Percentiles rank a stretch among this genome's conserved stretches.
phyloP scores from a whole-genome alignment of 768 basidiomycete genomes.

The button mushroom (Agaricus bisporus) region DNA sequence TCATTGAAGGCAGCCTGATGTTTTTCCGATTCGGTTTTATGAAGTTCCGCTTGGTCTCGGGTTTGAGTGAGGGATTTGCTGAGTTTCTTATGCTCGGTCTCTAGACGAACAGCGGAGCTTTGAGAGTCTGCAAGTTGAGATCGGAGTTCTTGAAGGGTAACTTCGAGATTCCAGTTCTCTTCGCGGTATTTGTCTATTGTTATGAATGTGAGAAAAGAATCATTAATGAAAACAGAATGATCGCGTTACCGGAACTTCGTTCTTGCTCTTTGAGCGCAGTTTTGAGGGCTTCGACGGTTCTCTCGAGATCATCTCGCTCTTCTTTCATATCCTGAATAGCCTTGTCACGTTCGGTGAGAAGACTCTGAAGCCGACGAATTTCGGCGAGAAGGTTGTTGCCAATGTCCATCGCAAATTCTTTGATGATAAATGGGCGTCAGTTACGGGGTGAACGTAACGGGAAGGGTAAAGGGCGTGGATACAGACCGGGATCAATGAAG shows the following conservation, averaged over 20 bases:
- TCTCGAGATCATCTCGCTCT: slow-evolving; percentile 86
- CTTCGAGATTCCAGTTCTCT: slow-evolving; percentile 99
- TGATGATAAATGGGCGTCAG: slow-evolving; percentile 10
- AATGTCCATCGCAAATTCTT: slow-evolving; percentile 97
- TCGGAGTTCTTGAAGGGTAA: slow-evolving; percentile 82
- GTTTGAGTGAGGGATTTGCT: slow-evolving; percentile 65
- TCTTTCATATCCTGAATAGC: slow-evolving; percentile 87
- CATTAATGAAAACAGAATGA: background rate
- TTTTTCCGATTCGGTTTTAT: slow-evolving; percentile 83
- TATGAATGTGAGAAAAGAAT: background rate
- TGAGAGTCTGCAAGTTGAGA: slow-evolving; percentile 63
- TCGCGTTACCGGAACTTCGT: slow-evolving; percentile 57
- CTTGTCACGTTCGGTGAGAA: slow-evolving; percentile 89
- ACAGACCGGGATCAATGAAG: slow-evolving; percentile 73
- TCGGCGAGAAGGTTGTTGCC: slow-evolving; percentile 89
- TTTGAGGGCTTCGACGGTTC: slow-evolving; percentile 67
- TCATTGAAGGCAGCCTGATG: slow-evolving; percentile 59
- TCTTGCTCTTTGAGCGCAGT: slow-evolving; percentile 76
- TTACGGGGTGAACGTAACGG: slow-evolving; percentile 1
- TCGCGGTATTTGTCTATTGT: slow-evolving; percentile 89
- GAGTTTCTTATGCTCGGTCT: slow-evolving; percentile 79
- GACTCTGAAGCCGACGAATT: slow-evolving; percentile 84
- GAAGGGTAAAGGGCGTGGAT: background rate
- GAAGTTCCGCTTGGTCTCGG: slow-evolving; percentile 72
- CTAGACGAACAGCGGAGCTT: slow-evolving; percentile 59